Conservation (phyloP, 2,329 filamentous ascomycete species). For the Diplodia scrobiculata region DNA sequence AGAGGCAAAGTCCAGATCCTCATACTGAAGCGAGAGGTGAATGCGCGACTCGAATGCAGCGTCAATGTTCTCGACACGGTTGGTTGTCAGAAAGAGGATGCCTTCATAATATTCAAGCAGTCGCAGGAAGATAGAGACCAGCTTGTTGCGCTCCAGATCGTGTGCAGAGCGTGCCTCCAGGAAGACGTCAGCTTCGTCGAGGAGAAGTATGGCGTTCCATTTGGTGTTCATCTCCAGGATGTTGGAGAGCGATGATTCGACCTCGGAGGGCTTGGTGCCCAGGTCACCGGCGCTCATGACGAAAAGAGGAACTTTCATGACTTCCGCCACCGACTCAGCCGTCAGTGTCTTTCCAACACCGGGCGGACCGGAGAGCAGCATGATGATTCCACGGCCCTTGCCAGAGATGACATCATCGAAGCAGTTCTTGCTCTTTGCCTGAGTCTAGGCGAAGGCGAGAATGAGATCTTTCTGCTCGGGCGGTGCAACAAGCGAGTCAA, state of each 20-base stretch:
- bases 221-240: constrained; percentile 53
- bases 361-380: constrained; percentile 55
- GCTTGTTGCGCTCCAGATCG: constrained; percentile 38
- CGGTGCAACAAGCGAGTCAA: constrained; percentile 38
- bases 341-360: constrained; percentile 57
- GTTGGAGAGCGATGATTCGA: constrained; percentile 51
- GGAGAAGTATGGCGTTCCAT: constrained; percentile 56
- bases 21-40: constrained; percentile 36
- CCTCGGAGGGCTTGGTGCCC: constrained; percentile 46
- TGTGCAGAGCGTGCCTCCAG: constrained; percentile 37
- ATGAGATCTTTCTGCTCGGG: constrained; percentile 41
- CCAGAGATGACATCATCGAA: constrained; percentile 57
- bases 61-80: constrained; percentile 39
- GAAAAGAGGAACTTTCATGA: constrained; percentile 55
- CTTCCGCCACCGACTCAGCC: constrained; percentile 49
- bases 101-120: constrained; percentile 47
- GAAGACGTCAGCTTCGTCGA: constrained; percentile 54
- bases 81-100: constrained; percentile 41
- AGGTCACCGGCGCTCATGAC: constrained; percentile 56
- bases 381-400: constrained; percentile 57
- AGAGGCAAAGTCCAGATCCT: constrained; percentile 31
- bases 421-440: constrained; percentile 33
- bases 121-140: constrained; percentile 42
- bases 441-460: constrained; percentile 39
- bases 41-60: constrained; percentile 38